Conservation (phyloP, 2,329 filamentous ascomycete genomes). For the Chalara sp. region DNA sequence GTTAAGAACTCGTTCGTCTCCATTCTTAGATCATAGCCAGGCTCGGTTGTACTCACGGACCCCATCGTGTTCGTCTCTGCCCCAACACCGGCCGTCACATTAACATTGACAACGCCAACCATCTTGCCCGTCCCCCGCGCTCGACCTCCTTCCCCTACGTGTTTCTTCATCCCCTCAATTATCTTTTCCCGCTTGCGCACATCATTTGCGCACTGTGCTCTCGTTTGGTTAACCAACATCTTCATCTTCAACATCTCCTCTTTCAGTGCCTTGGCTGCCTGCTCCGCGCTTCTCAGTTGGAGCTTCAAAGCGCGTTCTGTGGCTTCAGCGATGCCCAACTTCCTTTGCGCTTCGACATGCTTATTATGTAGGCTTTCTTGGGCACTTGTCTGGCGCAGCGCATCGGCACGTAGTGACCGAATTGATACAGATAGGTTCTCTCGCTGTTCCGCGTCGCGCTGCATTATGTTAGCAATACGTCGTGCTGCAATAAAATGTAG, state of each 20-base stretch:
- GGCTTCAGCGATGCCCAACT: slow-evolving; percentile 54
- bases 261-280: slow-evolving; percentile 67
- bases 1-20: slow-evolving; percentile 92
- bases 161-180: slow-evolving; percentile 81
- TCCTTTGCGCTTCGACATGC: slow-evolving; percentile 46
- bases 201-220: slow-evolving; percentile 83
- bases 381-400: slow-evolving; percentile 65
- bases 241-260: slow-evolving; percentile 80
- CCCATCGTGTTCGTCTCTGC: slow-evolving; percentile 7
- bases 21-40: slow-evolving; percentile 64
- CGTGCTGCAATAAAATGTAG: not conserved
- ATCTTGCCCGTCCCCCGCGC: slow-evolving; percentile 50
- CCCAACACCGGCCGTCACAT: slow-evolving; percentile 46
- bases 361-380: slow-evolving; percentile 52
- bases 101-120: slow-evolving; percentile 49
- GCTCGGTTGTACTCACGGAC: slow-evolving; percentile 30
- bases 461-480: slow-evolving; percentile 5
- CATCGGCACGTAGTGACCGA: slow-evolving; percentile 67
- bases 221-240: slow-evolving; percentile 71
- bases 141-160: slow-evolving; percentile 65
- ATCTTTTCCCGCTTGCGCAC: slow-evolving; percentile 85
- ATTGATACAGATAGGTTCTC: slow-evolving; percentile 77
- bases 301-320: slow-evolving; percentile 63
- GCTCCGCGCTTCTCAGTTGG: slow-evolving; percentile 68
- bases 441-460: slow-evolving; percentile 86